phyloP scores from a whole-genome alignment of 2,329 filamentous ascomycete species.

The Penicillium verrucosum region DNA sequence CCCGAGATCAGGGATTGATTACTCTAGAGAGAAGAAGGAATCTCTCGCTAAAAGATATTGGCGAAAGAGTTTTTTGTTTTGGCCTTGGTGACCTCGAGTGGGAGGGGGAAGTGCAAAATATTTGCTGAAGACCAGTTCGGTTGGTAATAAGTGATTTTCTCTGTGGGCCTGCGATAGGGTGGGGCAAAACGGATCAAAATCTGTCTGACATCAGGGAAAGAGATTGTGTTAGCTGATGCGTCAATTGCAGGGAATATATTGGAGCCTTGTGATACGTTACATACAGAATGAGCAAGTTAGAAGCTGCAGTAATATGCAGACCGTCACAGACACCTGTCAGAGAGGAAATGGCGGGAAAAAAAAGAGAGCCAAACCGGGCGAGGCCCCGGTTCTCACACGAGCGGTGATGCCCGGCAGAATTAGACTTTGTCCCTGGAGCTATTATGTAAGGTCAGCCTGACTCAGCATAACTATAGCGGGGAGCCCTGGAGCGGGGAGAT shows the following conservation, averaged over 20 bases:
- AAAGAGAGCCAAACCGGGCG: not conserved
- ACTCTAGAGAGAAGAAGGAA: constrained; percentile 1
- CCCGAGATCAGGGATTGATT: constrained; percentile 18
- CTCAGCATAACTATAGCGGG: not conserved
- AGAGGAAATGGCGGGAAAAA: not conserved
- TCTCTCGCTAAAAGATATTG: constrained; percentile 2
- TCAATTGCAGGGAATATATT: not conserved
- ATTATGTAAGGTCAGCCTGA: not conserved
- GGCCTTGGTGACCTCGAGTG: constrained; percentile 15
- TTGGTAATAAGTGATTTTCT: constrained; percentile 27
- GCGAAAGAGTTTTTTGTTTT: constrained; percentile 2
- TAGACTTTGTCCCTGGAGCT: constrained; percentile 8
- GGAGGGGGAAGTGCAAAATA: constrained; percentile 20
- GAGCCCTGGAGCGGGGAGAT: not conserved
- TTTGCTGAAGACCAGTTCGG: constrained; percentile 18
- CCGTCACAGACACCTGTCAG: constrained; percentile 1
- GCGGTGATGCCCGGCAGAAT: constrained; percentile 15
- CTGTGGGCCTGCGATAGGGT: constrained; percentile 25
- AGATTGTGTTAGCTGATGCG: constrained; percentile 2
- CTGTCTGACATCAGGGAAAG: constrained; percentile 23
- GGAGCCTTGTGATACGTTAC: not conserved
- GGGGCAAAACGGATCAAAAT: constrained; percentile 24
- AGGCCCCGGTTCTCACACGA: constrained; percentile 7
- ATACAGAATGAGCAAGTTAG: not conserved
- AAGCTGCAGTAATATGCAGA: not conserved